Conservation (phyloP, 2,329 filamentous ascomycete species). For the Alternaria atra region DNA sequence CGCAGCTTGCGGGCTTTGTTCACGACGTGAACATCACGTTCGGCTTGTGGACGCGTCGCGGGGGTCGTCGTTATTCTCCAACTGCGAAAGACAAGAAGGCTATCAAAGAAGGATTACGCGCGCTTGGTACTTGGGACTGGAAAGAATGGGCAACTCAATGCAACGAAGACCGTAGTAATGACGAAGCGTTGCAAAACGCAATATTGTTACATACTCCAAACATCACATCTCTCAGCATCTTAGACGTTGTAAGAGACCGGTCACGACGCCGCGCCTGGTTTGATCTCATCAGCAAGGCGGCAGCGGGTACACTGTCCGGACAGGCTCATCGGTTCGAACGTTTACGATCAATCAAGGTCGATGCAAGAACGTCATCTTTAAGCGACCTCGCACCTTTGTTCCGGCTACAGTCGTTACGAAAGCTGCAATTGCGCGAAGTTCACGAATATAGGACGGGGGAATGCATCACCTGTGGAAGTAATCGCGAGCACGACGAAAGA, state of each 20-base stretch:
- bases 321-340: conserved; percentile 30
- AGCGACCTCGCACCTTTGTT: conserved; percentile 33
- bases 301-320: conserved; percentile 18
- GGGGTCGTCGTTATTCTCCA: conserved; percentile 21
- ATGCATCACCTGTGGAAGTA: background rate
- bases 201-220: conserved; percentile 39
- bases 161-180: conserved; percentile 20
- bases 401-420: conserved; percentile 30
- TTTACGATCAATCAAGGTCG: conserved; percentile 27
- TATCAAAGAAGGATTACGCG: conserved; percentile 37
- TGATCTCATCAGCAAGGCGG: conserved; percentile 28
- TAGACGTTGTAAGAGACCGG: background rate
- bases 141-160: conserved; percentile 37
- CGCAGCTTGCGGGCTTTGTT: conserved; percentile 27
- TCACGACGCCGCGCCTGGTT: conserved; percentile 30
- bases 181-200: conserved; percentile 32
- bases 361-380: conserved; percentile 16
- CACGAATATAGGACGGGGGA: conserved; percentile 1
- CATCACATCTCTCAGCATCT: conserved; percentile 15
- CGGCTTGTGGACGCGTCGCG: conserved; percentile 6
- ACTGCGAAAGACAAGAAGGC: conserved; percentile 36
- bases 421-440: conserved; percentile 24
- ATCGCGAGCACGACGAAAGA: conserved; percentile 3
- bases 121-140: conserved; percentile 32
- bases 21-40: conserved; percentile 25